Conservation (phyloP, 2,329 filamentous ascomycete genomes). For the Emericellopsis cladophorae region DNA sequence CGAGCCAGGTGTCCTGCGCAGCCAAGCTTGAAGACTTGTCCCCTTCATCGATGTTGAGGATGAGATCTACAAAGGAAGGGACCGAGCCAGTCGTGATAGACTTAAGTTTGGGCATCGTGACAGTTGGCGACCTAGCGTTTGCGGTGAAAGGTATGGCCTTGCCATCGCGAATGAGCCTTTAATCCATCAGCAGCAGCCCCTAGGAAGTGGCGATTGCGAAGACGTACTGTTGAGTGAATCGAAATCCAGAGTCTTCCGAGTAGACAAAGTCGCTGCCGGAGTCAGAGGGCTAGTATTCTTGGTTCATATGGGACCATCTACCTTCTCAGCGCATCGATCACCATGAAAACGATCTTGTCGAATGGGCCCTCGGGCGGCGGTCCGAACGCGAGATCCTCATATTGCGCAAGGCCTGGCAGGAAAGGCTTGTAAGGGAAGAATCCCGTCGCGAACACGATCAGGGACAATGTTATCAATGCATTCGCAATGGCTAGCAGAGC, state of each 20-base stretch:
- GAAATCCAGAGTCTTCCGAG: slow-evolving; percentile 64
- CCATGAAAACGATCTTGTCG: slow-evolving; percentile 90
- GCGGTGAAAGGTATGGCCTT: slow-evolving; percentile 87
- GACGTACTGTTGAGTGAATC: slow-evolving; percentile 69
- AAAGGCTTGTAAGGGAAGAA: slow-evolving; percentile 99
- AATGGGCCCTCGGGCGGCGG: slow-evolving; percentile 57
- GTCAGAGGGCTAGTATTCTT: neutral
- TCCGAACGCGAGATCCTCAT: slow-evolving; percentile 42
- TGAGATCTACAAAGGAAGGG: slow-evolving; percentile 94
- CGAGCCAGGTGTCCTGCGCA: slow-evolving; percentile 88
- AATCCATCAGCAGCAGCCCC: too few relatives aligned
- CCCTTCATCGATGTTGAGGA: slow-evolving; percentile 90
- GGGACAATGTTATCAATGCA: slow-evolving; percentile 60
- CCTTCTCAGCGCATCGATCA: slow-evolving; percentile 89
- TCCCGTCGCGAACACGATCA: slow-evolving; percentile 69
- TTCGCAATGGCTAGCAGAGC: slow-evolving; percentile 53
- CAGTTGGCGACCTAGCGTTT: slow-evolving; percentile 89
- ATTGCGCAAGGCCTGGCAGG: slow-evolving; percentile 68
- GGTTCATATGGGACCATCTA: slow-evolving; percentile 17
- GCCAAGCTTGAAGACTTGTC: slow-evolving; percentile 83
- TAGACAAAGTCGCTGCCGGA: slow-evolving; percentile 79
- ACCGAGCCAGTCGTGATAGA: slow-evolving; percentile 95
- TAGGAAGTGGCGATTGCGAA: too few relatives aligned
- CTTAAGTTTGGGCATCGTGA: slow-evolving; percentile 97
- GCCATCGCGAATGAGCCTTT: slow-evolving; percentile 71